phyloP scores from a whole-genome alignment of 2,329 filamentous ascomycete species.

The Rutstroemia sp. region DNA sequence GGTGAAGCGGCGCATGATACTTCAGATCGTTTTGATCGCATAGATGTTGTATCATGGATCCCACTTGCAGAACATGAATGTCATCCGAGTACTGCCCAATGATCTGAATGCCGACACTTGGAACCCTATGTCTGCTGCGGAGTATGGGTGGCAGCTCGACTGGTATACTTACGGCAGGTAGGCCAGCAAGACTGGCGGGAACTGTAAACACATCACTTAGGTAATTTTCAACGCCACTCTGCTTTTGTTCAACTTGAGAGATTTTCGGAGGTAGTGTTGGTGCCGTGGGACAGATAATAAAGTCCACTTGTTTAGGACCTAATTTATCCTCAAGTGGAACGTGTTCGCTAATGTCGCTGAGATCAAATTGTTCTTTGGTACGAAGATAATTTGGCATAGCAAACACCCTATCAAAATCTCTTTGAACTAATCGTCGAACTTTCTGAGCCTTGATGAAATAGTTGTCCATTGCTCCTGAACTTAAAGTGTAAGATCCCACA shows the following conservation, averaged over 20 bases:
- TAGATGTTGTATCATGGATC: slow-evolving; percentile 24
- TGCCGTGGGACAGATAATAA: slow-evolving; percentile 81
- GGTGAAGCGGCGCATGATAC: no score
- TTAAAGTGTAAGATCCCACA: slow-evolving; percentile 83
- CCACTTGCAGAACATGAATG: slow-evolving; percentile 51
- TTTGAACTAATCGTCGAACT: slow-evolving; percentile 73
- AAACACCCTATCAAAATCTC: slow-evolving; percentile 81
- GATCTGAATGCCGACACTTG: slow-evolving; percentile 59
- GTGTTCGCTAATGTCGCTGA: slow-evolving; percentile 53
- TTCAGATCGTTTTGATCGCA: not conserved
- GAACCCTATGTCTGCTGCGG: slow-evolving; percentile 27
- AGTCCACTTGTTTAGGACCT: slow-evolving; percentile 64
- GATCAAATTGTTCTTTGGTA: slow-evolving; percentile 44
- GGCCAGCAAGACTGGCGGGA: slow-evolving; percentile 82
- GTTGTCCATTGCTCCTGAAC: slow-evolving; percentile 86
- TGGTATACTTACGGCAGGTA: slow-evolving; percentile 84
- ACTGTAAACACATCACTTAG: slow-evolving; percentile 96
- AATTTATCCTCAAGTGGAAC: slow-evolving; percentile 44
- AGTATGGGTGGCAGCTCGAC: slow-evolving; percentile 16
- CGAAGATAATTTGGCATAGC: slow-evolving; percentile 59
- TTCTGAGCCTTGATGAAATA: slow-evolving; percentile 94
- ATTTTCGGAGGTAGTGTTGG: slow-evolving; percentile 66
- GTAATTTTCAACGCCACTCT: slow-evolving; percentile 64
- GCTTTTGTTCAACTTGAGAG: slow-evolving; percentile 42
- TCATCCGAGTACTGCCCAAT: slow-evolving; percentile 81